Evolutionary conservation across 2,329 filamentous ascomycete genomes (phyloP).

Genomic region (Colletotrichum godetiae): DNA sequence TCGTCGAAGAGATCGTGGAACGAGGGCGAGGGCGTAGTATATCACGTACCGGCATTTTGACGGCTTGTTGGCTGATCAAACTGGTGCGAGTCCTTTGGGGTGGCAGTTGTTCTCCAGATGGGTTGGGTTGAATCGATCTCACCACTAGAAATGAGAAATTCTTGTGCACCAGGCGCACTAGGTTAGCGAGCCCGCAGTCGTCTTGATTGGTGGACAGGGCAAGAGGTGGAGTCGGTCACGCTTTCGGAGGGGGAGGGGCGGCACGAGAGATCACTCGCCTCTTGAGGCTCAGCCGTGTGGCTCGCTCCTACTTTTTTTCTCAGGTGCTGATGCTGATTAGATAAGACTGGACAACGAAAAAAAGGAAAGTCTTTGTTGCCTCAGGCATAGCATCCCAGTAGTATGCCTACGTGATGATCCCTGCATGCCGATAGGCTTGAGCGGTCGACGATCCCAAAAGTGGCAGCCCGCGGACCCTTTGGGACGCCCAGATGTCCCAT

Average conservation of each 20-base stretch:
- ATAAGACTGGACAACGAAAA: background rate
- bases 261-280: background rate
- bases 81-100: slow-evolving; percentile 46
- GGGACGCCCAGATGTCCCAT: slow-evolving; percentile 20
- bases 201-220: slow-evolving; percentile 33
- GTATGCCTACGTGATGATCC: slow-evolving; percentile 28
- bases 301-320: background rate
- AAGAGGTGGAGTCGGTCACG: slow-evolving; percentile 31
- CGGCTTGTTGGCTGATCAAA: slow-evolving; percentile 49
- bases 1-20: background rate
- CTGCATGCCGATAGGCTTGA: slow-evolving; percentile 27
- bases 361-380: background rate
- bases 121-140: slow-evolving; percentile 4
- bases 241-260: slow-evolving; percentile 6
- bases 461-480: slow-evolving; percentile 25
- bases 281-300: slow-evolving; percentile 12
- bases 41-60: slow-evolving; percentile 54
- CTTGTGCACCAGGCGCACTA: slow-evolving; percentile 27
- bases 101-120: slow-evolving; percentile 33
- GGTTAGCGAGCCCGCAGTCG: slow-evolving; percentile 35
- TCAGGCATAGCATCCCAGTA: background rate
- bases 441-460: slow-evolving; percentile 30
- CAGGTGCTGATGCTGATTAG: slow-evolving; percentile 25
- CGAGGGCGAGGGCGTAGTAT: background rate
- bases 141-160: slow-evolving; percentile 27